Evolutionary conservation across 768 basidiomycete genomes (phyloP), one percentile per base, ranked within the genome.

Genomic region (Panaeolus cyanescens): DNA sequence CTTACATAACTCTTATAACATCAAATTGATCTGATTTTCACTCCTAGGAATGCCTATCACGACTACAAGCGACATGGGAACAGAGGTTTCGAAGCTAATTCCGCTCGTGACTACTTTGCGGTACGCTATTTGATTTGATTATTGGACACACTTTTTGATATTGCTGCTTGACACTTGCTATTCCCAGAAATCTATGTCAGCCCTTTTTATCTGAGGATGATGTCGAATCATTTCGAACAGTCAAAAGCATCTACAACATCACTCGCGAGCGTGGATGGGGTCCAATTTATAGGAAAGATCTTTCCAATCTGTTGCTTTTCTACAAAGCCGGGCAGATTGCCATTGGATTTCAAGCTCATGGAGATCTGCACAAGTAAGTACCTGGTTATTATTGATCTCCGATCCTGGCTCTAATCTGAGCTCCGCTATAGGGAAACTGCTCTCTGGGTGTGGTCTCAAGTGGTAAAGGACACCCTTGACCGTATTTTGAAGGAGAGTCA

Each of bases 221-320:
- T 0, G 54, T 72, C 1, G 70, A 72, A 0, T 59, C 73, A 15
- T 62, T 67, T 32, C 62, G 54, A 20, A 62, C 68, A 0, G 67
- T 69, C 7, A 72, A 70, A 54, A 72, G 72, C 62, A 62, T 63
- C 1, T 68, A 68, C 15, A 73, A 75, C 32, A 75, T 75, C 31
- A 73, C 70, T 19, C 63, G 69, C 9, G 70, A 75, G 59, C 67
- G 69, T 0, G 50, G 12, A 1, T 73, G 72, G 74, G 64, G 68
- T 4, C 71, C 74, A 0, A 28, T 75, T 0, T 71, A 59, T 54
- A 66, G 70, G 20, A 70, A 70, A 39, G 72, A 72, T 15, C 65
- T 72, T 10, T 56, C 62, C 1, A 75, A 73, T 55, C 58, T 75
- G 13, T 28, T 56, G 7, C 64, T 68, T 50, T 32, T 33, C 0